Conservation (phyloP, 352 stramenopile genomes). For the Pythium sp. region DNA sequence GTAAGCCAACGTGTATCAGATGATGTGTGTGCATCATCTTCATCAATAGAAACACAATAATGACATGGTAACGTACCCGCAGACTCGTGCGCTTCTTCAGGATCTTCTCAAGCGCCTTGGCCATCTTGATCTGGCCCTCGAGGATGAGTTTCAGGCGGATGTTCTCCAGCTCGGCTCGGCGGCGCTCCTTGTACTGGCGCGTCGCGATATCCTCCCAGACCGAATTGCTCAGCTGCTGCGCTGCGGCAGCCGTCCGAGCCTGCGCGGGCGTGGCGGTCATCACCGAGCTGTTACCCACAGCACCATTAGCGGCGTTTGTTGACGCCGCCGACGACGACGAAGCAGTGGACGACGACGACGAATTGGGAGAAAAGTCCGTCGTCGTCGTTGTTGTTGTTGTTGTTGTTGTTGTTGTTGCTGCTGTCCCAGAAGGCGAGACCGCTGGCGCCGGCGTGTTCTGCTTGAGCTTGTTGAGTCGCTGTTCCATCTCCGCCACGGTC, state of each 20-base stretch:
- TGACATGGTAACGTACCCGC: slow-evolving; percentile 21
- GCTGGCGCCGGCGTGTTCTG: slow-evolving; percentile 7
- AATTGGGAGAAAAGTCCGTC: slow-evolving; percentile 7
- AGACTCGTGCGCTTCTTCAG: slow-evolving; percentile 49
- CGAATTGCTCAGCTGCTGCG: slow-evolving; percentile 29
- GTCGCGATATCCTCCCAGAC: slow-evolving; percentile 56
- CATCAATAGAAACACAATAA: not conserved
- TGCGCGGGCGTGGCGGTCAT: slow-evolving; percentile 15
- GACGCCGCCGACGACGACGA: not conserved
- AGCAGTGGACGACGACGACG: not conserved
- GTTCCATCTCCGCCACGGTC: slow-evolving; percentile 51
- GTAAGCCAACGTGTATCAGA: not conserved
- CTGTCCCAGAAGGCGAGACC: not conserved
- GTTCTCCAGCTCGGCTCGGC: slow-evolving; percentile 52
- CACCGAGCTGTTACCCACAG: too few species aligned
- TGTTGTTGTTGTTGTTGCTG: not conserved
- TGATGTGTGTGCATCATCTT: not conserved
- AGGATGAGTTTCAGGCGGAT: slow-evolving; percentile 50
- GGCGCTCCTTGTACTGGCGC: slow-evolving; percentile 47
- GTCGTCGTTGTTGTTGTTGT: not conserved
- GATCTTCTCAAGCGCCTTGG: slow-evolving; percentile 50
- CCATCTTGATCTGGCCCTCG: slow-evolving; percentile 51
- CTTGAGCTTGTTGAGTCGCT: slow-evolving; percentile 26
- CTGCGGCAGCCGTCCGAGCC: slow-evolving; percentile 18
- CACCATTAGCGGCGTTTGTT: not conserved